These are phyloP conservation scores for Mycena citricolor DNA, from an alignment of 1,284 basidiomycete genomes.

Conservation along the genomic window DNA sequence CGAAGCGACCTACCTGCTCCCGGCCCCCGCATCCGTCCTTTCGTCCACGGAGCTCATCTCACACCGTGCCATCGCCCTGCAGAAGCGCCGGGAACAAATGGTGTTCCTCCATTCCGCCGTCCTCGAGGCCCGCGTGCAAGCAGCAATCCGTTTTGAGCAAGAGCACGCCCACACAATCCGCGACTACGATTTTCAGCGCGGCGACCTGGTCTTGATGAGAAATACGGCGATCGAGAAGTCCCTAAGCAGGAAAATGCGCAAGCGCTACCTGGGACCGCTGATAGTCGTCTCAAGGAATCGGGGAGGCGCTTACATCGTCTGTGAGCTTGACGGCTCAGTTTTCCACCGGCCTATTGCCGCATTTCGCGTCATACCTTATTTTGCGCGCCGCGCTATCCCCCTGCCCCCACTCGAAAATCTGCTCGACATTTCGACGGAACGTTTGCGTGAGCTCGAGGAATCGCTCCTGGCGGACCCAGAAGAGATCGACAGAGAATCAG, in stretches of 20 bases:
- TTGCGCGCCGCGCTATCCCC: neutral
- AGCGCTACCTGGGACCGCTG: too few relatives aligned
- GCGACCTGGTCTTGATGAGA: constrained; percentile 22
- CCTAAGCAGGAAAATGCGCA: constrained; percentile 21
- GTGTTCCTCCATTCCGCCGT: neutral
- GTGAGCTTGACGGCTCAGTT: neutral
- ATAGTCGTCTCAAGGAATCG: constrained; percentile 1
- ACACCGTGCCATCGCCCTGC: neutral
- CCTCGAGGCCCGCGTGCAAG: neutral
- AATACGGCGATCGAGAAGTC: constrained; percentile 22
- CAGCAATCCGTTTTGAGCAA: constrained; percentile 11
- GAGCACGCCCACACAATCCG: constrained; percentile 6
- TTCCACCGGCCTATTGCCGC: constrained; percentile 1
- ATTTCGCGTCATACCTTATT: constrained; percentile 2
- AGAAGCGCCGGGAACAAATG: neutral
- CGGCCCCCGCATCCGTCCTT: constrained; percentile 19
- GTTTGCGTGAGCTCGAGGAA: neutral
- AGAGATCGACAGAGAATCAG: too few relatives aligned
- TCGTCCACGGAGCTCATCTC: constrained; percentile 1
- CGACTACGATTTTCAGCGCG: constrained; percentile 24
- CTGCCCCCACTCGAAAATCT: neutral
- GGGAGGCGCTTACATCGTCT: constrained; percentile 3
- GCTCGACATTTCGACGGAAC: constrained; percentile 2
- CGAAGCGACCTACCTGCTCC: constrained; percentile 14
- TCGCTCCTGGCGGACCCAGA: constrained; percentile 22